These are phyloP conservation scores for Tuber aestivum DNA, from an alignment of 495 filamentous ascomycete species.

Conservation along the genomic window DNA sequence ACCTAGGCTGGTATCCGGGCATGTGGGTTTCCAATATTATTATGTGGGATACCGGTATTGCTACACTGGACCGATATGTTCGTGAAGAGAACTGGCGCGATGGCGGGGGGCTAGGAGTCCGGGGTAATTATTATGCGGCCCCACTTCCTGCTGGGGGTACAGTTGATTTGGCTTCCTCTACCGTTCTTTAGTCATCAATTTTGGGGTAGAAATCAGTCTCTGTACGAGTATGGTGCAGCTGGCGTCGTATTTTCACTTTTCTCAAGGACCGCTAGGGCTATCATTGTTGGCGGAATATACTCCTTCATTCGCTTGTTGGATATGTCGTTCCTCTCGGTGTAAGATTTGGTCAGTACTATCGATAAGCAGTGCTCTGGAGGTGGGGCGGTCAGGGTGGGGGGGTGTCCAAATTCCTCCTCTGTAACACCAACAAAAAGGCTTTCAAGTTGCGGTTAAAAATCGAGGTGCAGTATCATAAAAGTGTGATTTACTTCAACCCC, in stretches of 20 bases:
- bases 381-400: not conserved
- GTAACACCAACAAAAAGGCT: too few species aligned
- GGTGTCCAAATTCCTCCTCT: not conserved
- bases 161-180: not conserved
- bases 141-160: not conserved
- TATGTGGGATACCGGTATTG: not conserved
- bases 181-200: not conserved
- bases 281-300: not conserved
- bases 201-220: not conserved
- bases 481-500: not conserved
- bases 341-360: not conserved
- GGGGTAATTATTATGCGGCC: not conserved
- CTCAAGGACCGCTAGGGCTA: not conserved
- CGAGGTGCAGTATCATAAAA: not conserved
- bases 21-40: not conserved
- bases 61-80: not conserved
- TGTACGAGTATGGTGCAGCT: not conserved
- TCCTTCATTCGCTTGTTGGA: not conserved
- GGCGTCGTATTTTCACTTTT: not conserved
- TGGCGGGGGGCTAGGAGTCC: not conserved
- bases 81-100: not conserved
- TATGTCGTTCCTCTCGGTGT: not conserved
- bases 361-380: not conserved
- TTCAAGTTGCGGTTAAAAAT: not conserved
- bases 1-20: not conserved